Evolutionary conservation across 1,139 yeast species (phyloP).

Genomic region (Debaryomycetaceae sp.): DNA sequence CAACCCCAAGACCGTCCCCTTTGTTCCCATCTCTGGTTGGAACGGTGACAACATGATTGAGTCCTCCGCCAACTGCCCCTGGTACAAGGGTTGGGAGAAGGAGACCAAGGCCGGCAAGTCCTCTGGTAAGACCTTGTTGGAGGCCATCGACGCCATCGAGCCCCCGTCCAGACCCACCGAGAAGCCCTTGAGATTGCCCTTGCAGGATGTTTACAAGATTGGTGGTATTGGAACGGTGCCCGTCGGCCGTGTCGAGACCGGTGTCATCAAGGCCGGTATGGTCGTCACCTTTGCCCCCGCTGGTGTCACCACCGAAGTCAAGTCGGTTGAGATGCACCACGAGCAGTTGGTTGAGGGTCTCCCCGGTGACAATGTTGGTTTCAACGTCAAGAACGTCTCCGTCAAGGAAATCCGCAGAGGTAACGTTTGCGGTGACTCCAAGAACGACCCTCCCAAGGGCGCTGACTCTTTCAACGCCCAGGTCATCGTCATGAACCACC

Average conservation of each 20-base stretch:
- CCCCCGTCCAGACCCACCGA: conserved; percentile 81
- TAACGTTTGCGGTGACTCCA: conserved; percentile 92
- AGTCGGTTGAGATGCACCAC: conserved; percentile 93
- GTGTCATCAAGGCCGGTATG: conserved; percentile 88
- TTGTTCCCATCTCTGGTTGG: conserved; percentile 91
- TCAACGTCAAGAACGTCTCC: conserved; percentile 92
- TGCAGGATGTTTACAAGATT: conserved; percentile 92
- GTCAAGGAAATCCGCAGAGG: conserved; percentile 93
- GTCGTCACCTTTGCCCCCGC: conserved; percentile 86
- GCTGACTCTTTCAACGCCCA: conserved; percentile 80
- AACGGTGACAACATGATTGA: conserved; percentile 93
- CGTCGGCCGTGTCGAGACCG: conserved; percentile 92
- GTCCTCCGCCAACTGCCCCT: conserved; percentile 70
- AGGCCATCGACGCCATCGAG: conserved; percentile 80
- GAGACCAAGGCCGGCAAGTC: conserved; percentile 72
- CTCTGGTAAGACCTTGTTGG: conserved; percentile 81
- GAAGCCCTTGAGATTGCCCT: conserved; percentile 72
- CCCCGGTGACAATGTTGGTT: conserved; percentile 94
- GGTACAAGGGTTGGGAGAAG: conserved; percentile 90
- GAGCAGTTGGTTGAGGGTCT: conserved; percentile 76
- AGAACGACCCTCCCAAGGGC: conserved; percentile 87
- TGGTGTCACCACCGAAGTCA: conserved; percentile 87
- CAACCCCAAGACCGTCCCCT: conserved; percentile 84
- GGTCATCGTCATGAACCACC: conserved; percentile 86
- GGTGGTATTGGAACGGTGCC: conserved; percentile 94